Base-by-base conservation (phyloP, 2,329 filamentous ascomycete genomes). In the Epichloe coenophiala region DNA sequence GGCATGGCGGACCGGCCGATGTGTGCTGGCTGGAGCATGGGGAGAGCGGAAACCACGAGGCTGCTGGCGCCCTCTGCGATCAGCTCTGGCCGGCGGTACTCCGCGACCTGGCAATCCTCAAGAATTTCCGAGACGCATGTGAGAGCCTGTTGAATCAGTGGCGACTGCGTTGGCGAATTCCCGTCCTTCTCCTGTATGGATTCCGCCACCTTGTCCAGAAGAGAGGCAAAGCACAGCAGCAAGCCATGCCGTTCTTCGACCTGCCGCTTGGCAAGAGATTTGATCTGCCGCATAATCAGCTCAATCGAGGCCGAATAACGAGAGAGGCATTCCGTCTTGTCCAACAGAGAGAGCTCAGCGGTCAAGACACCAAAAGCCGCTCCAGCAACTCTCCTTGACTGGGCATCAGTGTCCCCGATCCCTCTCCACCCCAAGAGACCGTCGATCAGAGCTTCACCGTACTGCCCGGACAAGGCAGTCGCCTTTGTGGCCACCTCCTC, bases 351-450 rank as follows among this genome's bases (percentile, higher is more conserved):
- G 37, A 71, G 59, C 51, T 71, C 67, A 37, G 63, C 69, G 55
- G 67, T 72, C 4, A 90, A 62, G 1, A 65, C 61, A 5, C 87
- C 87, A 58, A 91, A 81, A 0, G 86, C 82, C 1, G 66, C 67
- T 1, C 86, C 88, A 13, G 88, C 83, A 47, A 79, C 76, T 57
- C 87, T 76, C 54, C 93, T 78, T 2, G 88, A 88, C 5, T 75
- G 70, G 0, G 81, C 76, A 63, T 96, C 89, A 8, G 81, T 72
- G 56, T 94, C 88, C 0, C 84, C 83, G n/a, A 94, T 78, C 1
- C 93, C 93, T 64, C 91, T 78, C 93, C 93, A 98, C 19, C 80
- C 82, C 12, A 94, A 70, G 6, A 95, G 71, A 0, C 77, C 83
- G 37, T 83, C 76, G 8, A 88, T 68, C 3, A 96, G 68, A 1